phyloP scores from a whole-genome alignment of 176 grass and related monocot species.

The Luzula sylvatica region DNA sequence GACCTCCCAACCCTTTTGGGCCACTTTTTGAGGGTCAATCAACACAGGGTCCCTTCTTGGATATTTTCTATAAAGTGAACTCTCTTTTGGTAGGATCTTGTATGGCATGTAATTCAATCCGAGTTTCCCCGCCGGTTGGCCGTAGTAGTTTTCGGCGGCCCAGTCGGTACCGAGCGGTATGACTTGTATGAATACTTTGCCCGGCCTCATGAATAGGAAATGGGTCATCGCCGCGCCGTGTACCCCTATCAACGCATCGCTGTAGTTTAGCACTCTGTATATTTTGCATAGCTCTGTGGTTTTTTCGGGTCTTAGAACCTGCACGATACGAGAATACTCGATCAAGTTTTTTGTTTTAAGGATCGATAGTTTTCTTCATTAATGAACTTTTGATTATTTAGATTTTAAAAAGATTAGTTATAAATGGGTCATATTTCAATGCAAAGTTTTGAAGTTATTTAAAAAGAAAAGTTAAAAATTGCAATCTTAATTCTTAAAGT shows the following conservation, averaged over 20 bases:
- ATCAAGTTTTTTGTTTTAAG: no score
- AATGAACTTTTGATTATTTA: no score
- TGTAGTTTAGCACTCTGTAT: conserved; percentile 52
- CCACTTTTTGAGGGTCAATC: conserved; percentile 50
- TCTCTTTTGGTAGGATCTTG: conserved; percentile 62
- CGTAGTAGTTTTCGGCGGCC: conserved; percentile 61
- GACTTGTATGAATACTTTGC: conserved; percentile 78
- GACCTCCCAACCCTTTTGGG: conserved; percentile 61
- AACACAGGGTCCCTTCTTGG: conserved; percentile 53
- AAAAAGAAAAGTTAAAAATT: no score
- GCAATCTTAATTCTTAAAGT: no score
- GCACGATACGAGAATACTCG: no score
- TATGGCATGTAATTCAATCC: conserved; percentile 59
- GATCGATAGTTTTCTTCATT: no score
- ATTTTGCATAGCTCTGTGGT: conserved; percentile 62
- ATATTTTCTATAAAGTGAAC: conserved; percentile 57
- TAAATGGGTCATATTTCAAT: no score
- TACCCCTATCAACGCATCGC: conserved; percentile 91
- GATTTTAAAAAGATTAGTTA: no score
- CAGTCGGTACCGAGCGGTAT: conserved; percentile 61
- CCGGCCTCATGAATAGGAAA: conserved; percentile 73
- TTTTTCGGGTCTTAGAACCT: conserved; percentile 38
- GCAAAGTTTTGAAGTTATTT: no score
- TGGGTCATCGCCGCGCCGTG: conserved; percentile 96
- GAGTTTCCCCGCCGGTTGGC: conserved; percentile 38